These are phyloP conservation scores for Pestalotiopsis sp. DNA, from an alignment of 2,329 filamentous ascomycete species.

Conservation along the genomic window DNA sequence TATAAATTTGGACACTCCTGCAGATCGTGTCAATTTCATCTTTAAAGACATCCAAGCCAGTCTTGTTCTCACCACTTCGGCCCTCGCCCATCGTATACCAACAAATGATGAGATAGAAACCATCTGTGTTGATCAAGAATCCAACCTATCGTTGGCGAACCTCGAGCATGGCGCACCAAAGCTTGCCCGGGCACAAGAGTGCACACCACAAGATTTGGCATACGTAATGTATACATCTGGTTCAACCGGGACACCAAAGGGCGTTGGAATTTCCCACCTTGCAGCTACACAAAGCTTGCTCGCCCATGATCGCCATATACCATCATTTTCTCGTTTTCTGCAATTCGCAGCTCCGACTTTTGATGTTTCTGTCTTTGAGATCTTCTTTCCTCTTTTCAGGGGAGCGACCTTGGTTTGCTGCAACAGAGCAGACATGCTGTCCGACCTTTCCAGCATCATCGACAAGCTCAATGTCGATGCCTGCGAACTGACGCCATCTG, in stretches of 20 bases:
- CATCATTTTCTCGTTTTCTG: slow-evolving; percentile 76
- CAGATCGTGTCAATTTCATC: slow-evolving; percentile 79
- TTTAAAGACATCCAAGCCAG: slow-evolving; percentile 73
- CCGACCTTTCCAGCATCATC: slow-evolving; percentile 72
- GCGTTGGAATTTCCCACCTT: slow-evolving; percentile 78
- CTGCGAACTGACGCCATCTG: slow-evolving; percentile 86
- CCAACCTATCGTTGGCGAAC: not conserved
- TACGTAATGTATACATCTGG: slow-evolving; percentile 96
- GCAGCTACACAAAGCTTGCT: slow-evolving; percentile 82
- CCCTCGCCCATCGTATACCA: slow-evolving; percentile 42
- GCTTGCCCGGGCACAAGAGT: not conserved
- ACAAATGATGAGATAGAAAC: slow-evolving; percentile 19
- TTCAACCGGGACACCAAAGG: slow-evolving; percentile 87
- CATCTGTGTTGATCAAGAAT: slow-evolving; percentile 10
- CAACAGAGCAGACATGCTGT: slow-evolving; percentile 69
- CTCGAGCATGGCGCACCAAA: not conserved
- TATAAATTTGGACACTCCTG: slow-evolving; percentile 75
- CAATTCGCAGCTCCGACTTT: slow-evolving; percentile 94
- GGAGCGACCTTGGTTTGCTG: slow-evolving; percentile 75
- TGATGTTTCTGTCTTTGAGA: slow-evolving; percentile 93
- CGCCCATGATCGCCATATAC: slow-evolving; percentile 79
- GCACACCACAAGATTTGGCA: slow-evolving; percentile 55
- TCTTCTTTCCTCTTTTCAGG: slow-evolving; percentile 83
- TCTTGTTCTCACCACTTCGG: slow-evolving; percentile 66
- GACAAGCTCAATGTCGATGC: slow-evolving; percentile 72